Evolutionary conservation across 192 early-diverging fungal species (phyloP).

Genomic region (Kickxella alabastrina): DNA sequence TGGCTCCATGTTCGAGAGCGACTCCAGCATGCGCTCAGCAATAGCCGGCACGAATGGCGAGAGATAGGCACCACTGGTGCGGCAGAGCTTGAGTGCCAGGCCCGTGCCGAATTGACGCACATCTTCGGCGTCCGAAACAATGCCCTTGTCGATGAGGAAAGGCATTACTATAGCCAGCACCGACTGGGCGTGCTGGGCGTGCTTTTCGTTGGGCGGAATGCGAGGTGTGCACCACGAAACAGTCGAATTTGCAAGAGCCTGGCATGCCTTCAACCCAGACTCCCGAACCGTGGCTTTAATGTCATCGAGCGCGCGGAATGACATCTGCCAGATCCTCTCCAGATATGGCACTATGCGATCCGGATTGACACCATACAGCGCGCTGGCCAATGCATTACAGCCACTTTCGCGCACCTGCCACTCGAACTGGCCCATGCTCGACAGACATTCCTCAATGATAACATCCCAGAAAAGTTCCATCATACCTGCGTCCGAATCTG

Average conservation of each 20-base stretch:
- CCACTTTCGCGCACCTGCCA: conserved; percentile 88
- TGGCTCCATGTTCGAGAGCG: conserved; percentile 72
- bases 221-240: conserved; percentile 74
- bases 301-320: conserved; percentile 86
- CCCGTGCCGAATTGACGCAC: conserved; percentile 78
- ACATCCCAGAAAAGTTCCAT: conserved; percentile 48
- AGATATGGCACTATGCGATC: conserved; percentile 57
- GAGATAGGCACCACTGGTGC: conserved; percentile 68
- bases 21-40: conserved; percentile 75
- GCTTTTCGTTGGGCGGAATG: conserved; percentile 20
- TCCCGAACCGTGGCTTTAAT: conserved; percentile 89
- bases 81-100: conserved; percentile 79
- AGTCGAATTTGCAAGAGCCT: conserved; percentile 74
- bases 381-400: conserved; percentile 41
- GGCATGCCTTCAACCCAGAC: conserved; percentile 77
- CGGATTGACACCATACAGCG: conserved; percentile 13
- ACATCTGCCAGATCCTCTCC: conserved; percentile 84
- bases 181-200: conserved; percentile 56
- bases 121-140: conserved; percentile 78
- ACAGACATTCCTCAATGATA: conserved; percentile 79
- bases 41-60: conserved; percentile 70
- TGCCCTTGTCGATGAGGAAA: conserved; percentile 73
- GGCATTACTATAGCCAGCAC: conserved; percentile 83
- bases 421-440: conserved; percentile 69
- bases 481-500: conserved; percentile 6